Percentiles rank a stretch among this genome's conserved stretches.
Evolutionary conservation across 139 green algal genomes (phyloP).

Genomic region (Chlamydomonas sphaeroides): DNA sequence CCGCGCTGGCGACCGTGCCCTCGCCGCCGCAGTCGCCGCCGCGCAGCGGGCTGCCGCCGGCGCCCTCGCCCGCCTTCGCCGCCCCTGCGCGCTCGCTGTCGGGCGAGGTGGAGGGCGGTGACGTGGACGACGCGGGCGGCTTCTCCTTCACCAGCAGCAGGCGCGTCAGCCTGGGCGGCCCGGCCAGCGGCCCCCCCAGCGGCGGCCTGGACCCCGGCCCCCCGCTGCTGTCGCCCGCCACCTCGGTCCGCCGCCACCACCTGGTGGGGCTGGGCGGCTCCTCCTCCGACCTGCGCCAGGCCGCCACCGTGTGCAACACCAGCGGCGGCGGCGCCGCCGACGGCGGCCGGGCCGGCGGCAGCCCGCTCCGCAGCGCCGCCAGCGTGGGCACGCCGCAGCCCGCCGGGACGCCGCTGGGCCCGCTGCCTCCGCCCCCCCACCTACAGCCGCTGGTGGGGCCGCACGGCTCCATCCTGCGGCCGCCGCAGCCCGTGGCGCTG

Average conservation of each 20-base stretch:
- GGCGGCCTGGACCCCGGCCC: no score
- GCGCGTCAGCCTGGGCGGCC: neutral
- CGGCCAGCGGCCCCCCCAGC: no score
- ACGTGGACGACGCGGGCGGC: no score
- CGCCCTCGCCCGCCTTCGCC: no score
- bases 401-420: neutral
- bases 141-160: neutral
- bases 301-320: neutral
- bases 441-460: conserved; percentile 14
- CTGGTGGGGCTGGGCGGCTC: neutral
- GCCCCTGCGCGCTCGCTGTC: no score
- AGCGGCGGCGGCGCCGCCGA: neutral
- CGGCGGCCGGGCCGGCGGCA: neutral
- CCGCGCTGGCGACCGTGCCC: neutral
- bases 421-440: neutral
- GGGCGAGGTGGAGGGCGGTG: no score
- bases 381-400: neutral
- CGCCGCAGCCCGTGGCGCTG: conserved; percentile 11
- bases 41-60: no score
- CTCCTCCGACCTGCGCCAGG: neutral
- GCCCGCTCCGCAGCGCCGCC: neutral
- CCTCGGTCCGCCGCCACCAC: neutral
- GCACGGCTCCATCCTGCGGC: conserved; percentile 11
- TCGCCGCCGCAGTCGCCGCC: neutral
- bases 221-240: neutral